phyloP scores from a whole-genome alignment of 257 asterid genomes.

The Coffea canephora region DNA sequence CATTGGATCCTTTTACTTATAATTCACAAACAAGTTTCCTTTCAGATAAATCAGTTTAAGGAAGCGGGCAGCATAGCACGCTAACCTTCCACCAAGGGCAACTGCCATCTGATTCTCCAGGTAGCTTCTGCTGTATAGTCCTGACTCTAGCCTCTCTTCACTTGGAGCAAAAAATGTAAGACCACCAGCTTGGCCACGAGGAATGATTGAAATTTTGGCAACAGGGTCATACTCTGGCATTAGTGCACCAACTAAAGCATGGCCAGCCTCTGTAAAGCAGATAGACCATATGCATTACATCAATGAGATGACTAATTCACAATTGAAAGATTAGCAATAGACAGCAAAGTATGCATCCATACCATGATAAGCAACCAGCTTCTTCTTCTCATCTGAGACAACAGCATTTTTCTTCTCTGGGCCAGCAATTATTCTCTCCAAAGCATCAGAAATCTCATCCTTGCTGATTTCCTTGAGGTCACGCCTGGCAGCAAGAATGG shows the following conservation, averaged over 20 bases:
- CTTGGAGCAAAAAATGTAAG: constrained; percentile 98
- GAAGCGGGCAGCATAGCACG: not conserved
- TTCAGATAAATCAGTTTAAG: not conserved
- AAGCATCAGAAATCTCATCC: constrained; percentile 95
- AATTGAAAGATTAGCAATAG: not conserved
- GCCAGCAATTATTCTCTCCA: constrained; percentile 97
- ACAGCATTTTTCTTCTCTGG: constrained; percentile 99
- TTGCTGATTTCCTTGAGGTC: constrained; percentile 97
- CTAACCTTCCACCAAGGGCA: constrained; percentile 97
- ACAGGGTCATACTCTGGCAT: constrained; percentile 99
- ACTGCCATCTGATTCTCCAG: constrained; percentile 99
- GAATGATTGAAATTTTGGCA: constrained; percentile 96
- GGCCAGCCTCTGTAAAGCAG: constrained; percentile 85
- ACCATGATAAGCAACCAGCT: constrained; percentile 95
- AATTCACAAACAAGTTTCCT: not conserved
- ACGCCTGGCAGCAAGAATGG: constrained; percentile 96
- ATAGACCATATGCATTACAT: not conserved
- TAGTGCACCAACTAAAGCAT: constrained; percentile 96
- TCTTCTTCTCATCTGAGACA: constrained; percentile 95
- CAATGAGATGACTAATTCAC: not conserved
- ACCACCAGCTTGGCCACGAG: constrained; percentile 99
- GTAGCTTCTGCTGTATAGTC: constrained; percentile 94
- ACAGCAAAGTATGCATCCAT: not conserved
- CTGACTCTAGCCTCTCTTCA: constrained; percentile 98
- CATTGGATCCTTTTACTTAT: not conserved